Evolutionary conservation across 2,329 filamentous ascomycete genomes (phyloP).

Genomic region (Zymoseptoria passerinii): DNA sequence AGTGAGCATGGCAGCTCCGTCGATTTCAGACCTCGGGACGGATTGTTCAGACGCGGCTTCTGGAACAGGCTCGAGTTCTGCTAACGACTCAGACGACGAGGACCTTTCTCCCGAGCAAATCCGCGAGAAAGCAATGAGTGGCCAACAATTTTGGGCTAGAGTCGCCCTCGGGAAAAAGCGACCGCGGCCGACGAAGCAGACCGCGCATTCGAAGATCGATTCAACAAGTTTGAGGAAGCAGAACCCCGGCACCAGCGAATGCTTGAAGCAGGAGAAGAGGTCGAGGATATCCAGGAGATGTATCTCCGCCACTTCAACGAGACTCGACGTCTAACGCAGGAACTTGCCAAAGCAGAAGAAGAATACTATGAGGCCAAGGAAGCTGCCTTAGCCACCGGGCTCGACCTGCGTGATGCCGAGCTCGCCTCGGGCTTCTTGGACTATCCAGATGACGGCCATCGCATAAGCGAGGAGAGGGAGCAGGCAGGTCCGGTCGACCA

Average conservation of each 20-base stretch:
- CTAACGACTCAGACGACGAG: not conserved
- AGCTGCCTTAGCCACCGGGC: not conserved
- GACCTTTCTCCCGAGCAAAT: not conserved
- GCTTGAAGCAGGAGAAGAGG: not conserved
- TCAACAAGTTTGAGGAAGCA: not conserved
- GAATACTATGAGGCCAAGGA: not conserved
- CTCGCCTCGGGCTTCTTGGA: conserved; percentile 2
- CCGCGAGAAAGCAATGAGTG: not conserved
- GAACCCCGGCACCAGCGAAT: not conserved
- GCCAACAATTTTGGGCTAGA: not conserved
- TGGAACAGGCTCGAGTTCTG: not conserved
- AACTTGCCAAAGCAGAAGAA: not conserved
- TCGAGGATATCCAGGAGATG: not conserved
- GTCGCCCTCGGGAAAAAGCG: not conserved
- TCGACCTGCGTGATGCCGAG: not conserved
- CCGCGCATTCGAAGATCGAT: not conserved
- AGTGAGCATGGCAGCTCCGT: not conserved
- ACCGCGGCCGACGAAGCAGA: not conserved
- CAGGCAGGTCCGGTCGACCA: not conserved
- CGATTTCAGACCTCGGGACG: not conserved
- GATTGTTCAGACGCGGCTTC: not conserved
- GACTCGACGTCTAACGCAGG: not conserved
- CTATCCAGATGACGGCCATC: not conserved
- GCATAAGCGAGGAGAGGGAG: not conserved
- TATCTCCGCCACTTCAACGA: not conserved